Percentiles rank a stretch among this genome's conserved stretches.
Evolutionary conservation across 2,329 filamentous ascomycete species (phyloP).

Genomic region (Fusarium cyanostomum): DNA sequence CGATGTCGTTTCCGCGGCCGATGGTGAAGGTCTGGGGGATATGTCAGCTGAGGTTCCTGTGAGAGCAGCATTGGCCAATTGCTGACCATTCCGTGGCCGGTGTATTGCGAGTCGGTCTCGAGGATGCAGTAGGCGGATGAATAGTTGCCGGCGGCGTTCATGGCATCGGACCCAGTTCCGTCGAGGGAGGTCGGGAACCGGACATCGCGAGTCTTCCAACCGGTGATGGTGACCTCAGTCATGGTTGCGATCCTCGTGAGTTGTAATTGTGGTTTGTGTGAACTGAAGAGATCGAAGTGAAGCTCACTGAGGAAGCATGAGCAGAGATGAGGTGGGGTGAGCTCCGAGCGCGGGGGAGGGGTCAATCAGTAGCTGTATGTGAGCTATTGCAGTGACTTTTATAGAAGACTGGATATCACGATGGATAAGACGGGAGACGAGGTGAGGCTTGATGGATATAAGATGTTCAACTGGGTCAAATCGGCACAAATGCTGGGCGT

Average conservation of each 20-base stretch:
- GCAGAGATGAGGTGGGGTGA: constrained; percentile 31
- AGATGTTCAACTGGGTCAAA: constrained; percentile 26
- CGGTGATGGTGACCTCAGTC: constrained; percentile 73
- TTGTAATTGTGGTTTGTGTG: not conserved
- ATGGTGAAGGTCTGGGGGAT: constrained; percentile 75
- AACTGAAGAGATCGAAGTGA: not conserved
- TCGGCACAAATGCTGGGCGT: constrained; percentile 1
- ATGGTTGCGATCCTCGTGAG: constrained; percentile 21
- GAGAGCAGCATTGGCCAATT: not conserved
- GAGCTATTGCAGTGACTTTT: constrained; percentile 10
- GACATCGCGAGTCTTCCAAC: constrained; percentile 77
- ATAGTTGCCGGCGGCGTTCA: constrained; percentile 95
- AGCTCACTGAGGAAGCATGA: constrained; percentile 21
- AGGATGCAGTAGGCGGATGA: constrained; percentile 95
- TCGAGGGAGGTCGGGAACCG: constrained; percentile 91
- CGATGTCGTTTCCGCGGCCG: constrained; percentile 90
- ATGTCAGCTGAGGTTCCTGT: not conserved
- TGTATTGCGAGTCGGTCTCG: constrained; percentile 76
- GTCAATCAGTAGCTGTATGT: constrained; percentile 5
- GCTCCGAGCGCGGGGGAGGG: constrained; percentile 37
- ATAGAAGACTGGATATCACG: not conserved
- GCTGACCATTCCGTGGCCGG: constrained; percentile 80
- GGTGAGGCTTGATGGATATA: not conserved
- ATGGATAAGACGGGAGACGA: not conserved
- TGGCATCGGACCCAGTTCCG: constrained; percentile 95